Evolutionary conservation across 371 early-diverging fungal genomes (phyloP).

Genomic region (Phascolomyces articulosus): DNA sequence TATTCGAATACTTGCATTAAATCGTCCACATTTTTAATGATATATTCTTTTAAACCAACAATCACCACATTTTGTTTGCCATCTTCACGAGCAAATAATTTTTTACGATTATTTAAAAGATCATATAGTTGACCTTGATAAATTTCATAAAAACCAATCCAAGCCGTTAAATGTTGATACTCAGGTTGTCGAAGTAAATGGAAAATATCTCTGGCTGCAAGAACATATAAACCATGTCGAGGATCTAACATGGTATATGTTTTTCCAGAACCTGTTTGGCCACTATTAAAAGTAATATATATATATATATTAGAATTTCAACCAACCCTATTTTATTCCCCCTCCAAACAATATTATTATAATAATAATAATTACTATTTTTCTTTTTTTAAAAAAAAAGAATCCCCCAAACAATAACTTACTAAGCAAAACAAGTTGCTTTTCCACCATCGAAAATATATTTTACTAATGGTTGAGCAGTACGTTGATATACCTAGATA

Average conservation of each 20-base stretch:
- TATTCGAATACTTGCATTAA: conserved; percentile 90
- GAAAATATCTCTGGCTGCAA: conserved; percentile 91
- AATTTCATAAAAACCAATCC: conserved; percentile 93
- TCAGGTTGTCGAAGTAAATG: conserved; percentile 71
- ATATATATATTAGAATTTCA: not conserved
- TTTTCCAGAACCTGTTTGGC: conserved; percentile 96
- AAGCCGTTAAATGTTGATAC: conserved; percentile 72
- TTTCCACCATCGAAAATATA: conserved; percentile 93
- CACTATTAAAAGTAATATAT: conserved; percentile 46
- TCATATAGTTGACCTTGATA: conserved; percentile 96
- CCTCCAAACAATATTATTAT: too few relatives aligned
- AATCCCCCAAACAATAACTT: conserved; percentile 16
- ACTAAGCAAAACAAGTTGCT: conserved; percentile 98
- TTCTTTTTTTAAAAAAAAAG: not conserved
- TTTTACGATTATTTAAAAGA: conserved; percentile 85
- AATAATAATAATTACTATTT: too few relatives aligned
- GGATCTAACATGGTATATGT: conserved; percentile 94
- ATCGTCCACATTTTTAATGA: conserved; percentile 78
- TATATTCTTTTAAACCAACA: conserved; percentile 80
- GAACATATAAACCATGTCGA: conserved; percentile 83
- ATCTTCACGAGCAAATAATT: conserved; percentile 91
- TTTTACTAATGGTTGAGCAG: conserved; percentile 89
- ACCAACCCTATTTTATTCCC: too few relatives aligned
- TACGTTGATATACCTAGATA: conserved; percentile 67
- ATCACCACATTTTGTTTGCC: conserved; percentile 92